Evolutionary conservation across 2,329 filamentous ascomycete species (phyloP), one percentile per base, ranked within the genome.

Genomic region (Erysiphe neolycopersici): DNA sequence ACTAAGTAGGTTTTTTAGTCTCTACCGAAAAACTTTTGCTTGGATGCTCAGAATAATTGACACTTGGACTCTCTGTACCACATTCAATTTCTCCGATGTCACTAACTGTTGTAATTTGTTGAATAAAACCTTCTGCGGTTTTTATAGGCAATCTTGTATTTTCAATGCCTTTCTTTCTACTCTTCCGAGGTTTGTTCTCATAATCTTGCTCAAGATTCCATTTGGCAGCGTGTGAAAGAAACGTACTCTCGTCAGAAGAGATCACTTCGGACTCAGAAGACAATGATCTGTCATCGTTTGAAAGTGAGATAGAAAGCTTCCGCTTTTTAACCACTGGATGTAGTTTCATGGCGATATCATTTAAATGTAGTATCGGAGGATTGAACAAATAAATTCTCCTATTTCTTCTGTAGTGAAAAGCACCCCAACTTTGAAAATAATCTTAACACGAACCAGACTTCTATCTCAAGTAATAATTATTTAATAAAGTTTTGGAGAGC

Each of bases 171-270:
- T 83, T 81, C 59, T 79, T 82, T 55, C 73, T 76, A 32, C 68
- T 62, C 58, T 89, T 89, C 52, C 81, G 70, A 40, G 79, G 75
- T 51, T 74, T 73, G 47, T 71, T 71, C 60, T 92, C 84, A 64
- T 94, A 95, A 59, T 82, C 78, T 56, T 92, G 79, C 63, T 93
- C 89, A 41, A 93, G 68, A 55, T 93, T 75, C 84, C 87, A 95
- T 60, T 74, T 76, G 46, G 80, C 68, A 5, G 79, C 82, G 54
- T 72, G 76, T 53, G 72, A 26, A 26, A 26, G 22, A 26, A 26
- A 26, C 71, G 62, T 81, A 70, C 8, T 26, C 8, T 26, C 22
- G 22, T 26, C 22, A 1, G 22, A 22, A 22, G 19, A 26, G 22
- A 26, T 26, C 3, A 8, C 22, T 26, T 26, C 22, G 22, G 22